These are phyloP conservation scores for Chenopodium formosanum DNA, from an alignment of 148 eudicot genomes.

Conservation along the genomic window DNA sequence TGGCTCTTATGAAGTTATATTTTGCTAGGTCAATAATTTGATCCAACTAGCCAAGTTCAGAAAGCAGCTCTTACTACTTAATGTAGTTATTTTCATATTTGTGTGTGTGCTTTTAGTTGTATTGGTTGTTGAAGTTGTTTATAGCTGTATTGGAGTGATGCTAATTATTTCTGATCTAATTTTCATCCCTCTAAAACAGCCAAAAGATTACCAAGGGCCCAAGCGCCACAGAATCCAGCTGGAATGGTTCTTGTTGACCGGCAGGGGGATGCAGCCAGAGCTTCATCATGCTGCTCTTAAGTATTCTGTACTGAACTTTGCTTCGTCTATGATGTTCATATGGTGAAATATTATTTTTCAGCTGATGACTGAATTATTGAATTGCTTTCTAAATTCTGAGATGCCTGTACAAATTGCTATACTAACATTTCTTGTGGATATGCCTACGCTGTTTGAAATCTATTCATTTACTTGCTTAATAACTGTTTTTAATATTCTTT, in stretches of 20 bases:
- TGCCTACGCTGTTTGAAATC: not conserved
- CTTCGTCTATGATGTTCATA: constrained; percentile 20
- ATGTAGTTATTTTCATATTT: not conserved
- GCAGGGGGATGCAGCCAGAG: constrained; percentile 65
- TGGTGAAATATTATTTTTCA: constrained; percentile 9
- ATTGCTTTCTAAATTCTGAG: constrained; percentile 6
- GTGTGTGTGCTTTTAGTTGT: not conserved
- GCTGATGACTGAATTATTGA: constrained; percentile 11
- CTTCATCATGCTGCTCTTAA: constrained; percentile 77
- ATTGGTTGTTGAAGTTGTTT: not conserved
- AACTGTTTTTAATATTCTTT: not conserved
- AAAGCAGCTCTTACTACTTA: not conserved
- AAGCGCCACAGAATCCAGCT: constrained; percentile 79
- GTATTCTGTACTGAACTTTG: constrained; percentile 8
- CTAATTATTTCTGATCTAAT: constrained; percentile 11
- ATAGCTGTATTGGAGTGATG: not conserved
- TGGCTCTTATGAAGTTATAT: too few species aligned
- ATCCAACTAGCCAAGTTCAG: not conserved
- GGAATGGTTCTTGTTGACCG: constrained; percentile 93
- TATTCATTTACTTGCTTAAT: not conserved
- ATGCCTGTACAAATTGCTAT: not conserved
- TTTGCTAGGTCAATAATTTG: too few species aligned
- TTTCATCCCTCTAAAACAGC: constrained; percentile 41
- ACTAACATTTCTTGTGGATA: not conserved
- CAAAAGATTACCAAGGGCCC: constrained; percentile 81